Evolutionary conservation across 2,329 filamentous ascomycete species (phyloP), one percentile per base, ranked within the genome.

Genomic region (Neocucurbitaria cava): DNA sequence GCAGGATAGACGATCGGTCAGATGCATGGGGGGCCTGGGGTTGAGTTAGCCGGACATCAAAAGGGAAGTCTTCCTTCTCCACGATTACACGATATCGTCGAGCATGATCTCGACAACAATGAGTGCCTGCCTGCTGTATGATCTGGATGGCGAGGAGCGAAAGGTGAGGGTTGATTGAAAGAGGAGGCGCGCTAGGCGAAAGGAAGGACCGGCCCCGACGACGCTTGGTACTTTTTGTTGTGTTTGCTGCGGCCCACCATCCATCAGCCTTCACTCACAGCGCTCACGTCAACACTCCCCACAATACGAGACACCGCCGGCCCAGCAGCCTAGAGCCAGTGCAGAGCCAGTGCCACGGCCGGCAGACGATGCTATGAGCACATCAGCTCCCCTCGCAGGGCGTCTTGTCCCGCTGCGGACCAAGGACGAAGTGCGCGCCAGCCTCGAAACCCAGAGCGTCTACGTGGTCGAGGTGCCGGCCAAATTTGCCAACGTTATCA

Each of bases 391-490:
- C 17, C 59, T 62, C 48, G 39, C 48, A 41, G 66, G 66, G 45
- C 63, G 61, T 51, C 72, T 76, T 18, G 66, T 72, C 44, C 73
- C 79, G 36, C 68, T 82, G 54, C 78, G 77, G 66, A 82, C 80
- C 46, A 81, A 79, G 61, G 80, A 81, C 58, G 80, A 82, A 66
- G 78, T 80, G 57, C 78, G 78, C 49, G 79, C 80, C 52, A 76
- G 75, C 47, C 75, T 78, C 31, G 80, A 82, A 62, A 81, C 78
- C 77, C 85, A 88, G 45, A 81, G 85, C 54, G 88, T 88, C 49
- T 89, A 89, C 72, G 85, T 91, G 59, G 88, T 91, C 45, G 83
- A 89, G 68, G 84, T 90, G 49, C 90, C 90, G 42, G 85, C 87
- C 59, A 90, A 87, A 75, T 82, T 83, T 65, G 89, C 90, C 62